Conservation (phyloP, 2,329 filamentous ascomycete species). For the Phaeoacremonium minimum region DNA sequence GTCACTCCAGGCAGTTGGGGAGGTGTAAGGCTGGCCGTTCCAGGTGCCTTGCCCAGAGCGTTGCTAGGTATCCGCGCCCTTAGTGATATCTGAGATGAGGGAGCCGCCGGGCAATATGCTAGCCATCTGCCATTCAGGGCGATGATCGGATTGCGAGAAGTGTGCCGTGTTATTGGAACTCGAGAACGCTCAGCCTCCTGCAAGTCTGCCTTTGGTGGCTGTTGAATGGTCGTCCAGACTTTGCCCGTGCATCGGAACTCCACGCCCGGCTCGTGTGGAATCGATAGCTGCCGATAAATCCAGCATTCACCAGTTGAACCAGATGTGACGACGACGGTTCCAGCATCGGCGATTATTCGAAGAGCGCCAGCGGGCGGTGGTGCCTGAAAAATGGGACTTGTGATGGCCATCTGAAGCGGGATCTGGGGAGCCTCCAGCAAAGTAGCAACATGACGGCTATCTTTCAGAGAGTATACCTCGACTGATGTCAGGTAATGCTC, state of each 20-base stretch:
- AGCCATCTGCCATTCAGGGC: slow-evolving; percentile 71
- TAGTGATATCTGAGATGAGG: slow-evolving; percentile 65
- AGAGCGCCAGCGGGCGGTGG: slow-evolving; percentile 70
- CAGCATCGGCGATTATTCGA: slow-evolving; percentile 67
- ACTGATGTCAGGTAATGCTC: slow-evolving; percentile 80
- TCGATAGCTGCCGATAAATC: slow-evolving; percentile 57
- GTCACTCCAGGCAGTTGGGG: slow-evolving; percentile 65
- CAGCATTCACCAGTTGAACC: slow-evolving; percentile 84
- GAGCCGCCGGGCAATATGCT: slow-evolving; percentile 69
- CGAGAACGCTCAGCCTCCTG: slow-evolving; percentile 41
- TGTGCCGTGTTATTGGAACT: slow-evolving; percentile 31
- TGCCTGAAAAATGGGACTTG: slow-evolving; percentile 61
- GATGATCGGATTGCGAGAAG: slow-evolving; percentile 59
- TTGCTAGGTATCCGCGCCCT: slow-evolving; percentile 61
- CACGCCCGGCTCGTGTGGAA: slow-evolving; percentile 34
- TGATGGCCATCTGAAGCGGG: slow-evolving; percentile 52
- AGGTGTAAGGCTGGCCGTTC: slow-evolving; percentile 57
- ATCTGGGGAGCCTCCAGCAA: slow-evolving; percentile 67
- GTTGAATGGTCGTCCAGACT: slow-evolving; percentile 83
- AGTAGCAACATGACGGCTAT: slow-evolving; percentile 66
- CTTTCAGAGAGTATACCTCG: slow-evolving; percentile 80
- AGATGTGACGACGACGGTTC: slow-evolving; percentile 70
- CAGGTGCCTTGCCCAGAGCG: slow-evolving; percentile 48
- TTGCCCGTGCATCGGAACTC: slow-evolving; percentile 73
- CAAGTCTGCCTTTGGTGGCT: slow-evolving; percentile 42